Percentiles rank a stretch among this genome's conserved stretches.
Conservation (phyloP, 164 flowering plant species). For the Vitis rotundifolia region DNA sequence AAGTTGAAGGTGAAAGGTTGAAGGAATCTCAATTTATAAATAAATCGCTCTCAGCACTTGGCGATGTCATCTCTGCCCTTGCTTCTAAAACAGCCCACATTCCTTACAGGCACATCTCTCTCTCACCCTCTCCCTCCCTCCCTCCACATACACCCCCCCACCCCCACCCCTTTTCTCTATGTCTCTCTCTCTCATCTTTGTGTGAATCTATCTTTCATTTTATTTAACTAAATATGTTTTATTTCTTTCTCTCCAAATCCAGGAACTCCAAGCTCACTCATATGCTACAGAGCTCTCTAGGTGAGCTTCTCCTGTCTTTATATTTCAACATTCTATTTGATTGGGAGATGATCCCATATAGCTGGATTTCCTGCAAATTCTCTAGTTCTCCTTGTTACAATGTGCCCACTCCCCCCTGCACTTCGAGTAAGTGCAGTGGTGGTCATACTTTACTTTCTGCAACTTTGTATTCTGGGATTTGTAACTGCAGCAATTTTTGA, state of each 20-base stretch:
- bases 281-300: constrained; percentile 88
- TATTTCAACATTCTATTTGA: neutral
- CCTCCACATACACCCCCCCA: constrained; percentile 13
- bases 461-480: too few relatives aligned
- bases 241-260: constrained; percentile 9
- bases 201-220: neutral
- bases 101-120: constrained; percentile 62
- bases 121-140: constrained; percentile 15
- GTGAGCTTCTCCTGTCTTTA: constrained; percentile 36
- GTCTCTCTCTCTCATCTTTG: constrained; percentile 4
- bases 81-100: constrained; percentile 75
- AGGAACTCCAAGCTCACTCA: constrained; percentile 97
- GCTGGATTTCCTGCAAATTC: neutral
- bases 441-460: too few relatives aligned
- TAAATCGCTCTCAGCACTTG: constrained; percentile 82
- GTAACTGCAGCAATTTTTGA: too few relatives aligned
- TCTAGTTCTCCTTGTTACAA: too few relatives aligned
- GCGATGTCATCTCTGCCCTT: constrained; percentile 83
- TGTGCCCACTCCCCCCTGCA: too few relatives aligned
- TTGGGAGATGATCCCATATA: neutral
- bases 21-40: constrained; percentile 89
- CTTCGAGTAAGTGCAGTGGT: too few relatives aligned
- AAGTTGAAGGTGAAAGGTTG: constrained; percentile 84
- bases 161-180: constrained; percentile 3
- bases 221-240: neutral